These are phyloP conservation scores for Chionographis japonica DNA, from an alignment of 106 monocot genomes.

Conservation along the genomic window DNA sequence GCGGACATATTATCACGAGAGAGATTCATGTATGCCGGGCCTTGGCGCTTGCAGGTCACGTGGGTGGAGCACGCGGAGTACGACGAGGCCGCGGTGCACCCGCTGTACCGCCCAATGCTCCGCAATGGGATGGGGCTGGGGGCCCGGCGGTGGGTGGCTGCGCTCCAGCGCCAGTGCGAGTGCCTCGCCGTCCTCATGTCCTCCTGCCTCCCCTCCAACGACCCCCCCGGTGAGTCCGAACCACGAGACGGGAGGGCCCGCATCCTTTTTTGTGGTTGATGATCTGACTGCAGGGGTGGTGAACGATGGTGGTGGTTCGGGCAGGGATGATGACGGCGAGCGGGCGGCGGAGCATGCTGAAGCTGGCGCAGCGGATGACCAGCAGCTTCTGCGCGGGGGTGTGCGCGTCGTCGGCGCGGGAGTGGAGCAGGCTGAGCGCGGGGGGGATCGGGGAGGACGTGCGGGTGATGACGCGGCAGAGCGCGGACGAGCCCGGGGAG, in stretches of 20 bases:
- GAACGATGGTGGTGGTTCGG: too few relatives aligned
- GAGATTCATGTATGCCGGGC: too few relatives aligned
- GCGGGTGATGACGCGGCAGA: conserved; percentile 81
- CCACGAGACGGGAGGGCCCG: too few relatives aligned
- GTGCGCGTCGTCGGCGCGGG: conserved; percentile 62
- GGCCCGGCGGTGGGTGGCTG: conserved; percentile 53
- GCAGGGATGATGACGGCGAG: conserved; percentile 37
- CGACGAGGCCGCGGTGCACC: conserved; percentile 53
- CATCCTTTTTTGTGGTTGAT: too few relatives aligned
- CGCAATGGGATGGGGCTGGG: conserved; percentile 61
- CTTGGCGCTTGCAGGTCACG: conserved; percentile 45
- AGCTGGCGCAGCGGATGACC: conserved; percentile 69
- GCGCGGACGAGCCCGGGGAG: conserved; percentile 73
- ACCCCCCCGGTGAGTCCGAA: conserved; percentile 16
- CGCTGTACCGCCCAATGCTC: conserved; percentile 52
- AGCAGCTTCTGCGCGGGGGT: conserved; percentile 86
- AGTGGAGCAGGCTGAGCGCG: conserved; percentile 59
- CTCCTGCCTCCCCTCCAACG: conserved; percentile 21
- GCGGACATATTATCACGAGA: neutral
- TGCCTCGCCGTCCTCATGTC: conserved; percentile 68
- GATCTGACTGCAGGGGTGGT: too few relatives aligned
- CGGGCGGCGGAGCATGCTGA: conserved; percentile 72
- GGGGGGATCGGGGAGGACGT: conserved; percentile 64
- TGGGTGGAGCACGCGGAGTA: conserved; percentile 83
- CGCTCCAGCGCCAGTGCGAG: conserved; percentile 69